Conservation (phyloP, 2,329 filamentous ascomycete species). For the Alternaria sp. region DNA sequence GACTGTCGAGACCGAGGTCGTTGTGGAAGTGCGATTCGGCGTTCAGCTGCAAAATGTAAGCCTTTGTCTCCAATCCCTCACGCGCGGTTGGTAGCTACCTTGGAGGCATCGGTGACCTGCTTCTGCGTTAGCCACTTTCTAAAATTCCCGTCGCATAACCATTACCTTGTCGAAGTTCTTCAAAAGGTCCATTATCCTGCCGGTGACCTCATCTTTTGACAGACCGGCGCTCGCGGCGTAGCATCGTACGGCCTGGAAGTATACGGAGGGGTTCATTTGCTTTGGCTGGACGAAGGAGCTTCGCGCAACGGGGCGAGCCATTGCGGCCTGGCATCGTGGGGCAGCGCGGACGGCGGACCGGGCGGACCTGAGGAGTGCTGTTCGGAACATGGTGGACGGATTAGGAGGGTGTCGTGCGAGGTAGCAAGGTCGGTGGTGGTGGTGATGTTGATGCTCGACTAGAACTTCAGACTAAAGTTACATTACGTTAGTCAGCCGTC, state of each 20-base stretch:
- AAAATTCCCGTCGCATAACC: conserved; percentile 24
- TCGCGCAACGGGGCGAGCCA: conserved; percentile 67
- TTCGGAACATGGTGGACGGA: conserved; percentile 79
- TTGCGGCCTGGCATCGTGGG: conserved; percentile 53
- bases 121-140: conserved; percentile 34
- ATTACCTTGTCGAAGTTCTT: conserved; percentile 96
- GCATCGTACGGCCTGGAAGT: conserved; percentile 75
- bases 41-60: conserved; percentile 70
- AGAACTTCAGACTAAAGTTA: conserved; percentile 27
- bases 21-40: conserved; percentile 89
- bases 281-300: conserved; percentile 67
- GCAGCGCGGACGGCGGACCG: conserved; percentile 56
- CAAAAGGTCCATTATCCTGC: conserved; percentile 88
- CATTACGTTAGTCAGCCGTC: conserved; percentile 23
- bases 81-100: conserved; percentile 52
- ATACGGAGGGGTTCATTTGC: conserved; percentile 66
- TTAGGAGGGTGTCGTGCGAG: conserved; percentile 26
- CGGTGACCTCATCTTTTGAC: conserved; percentile 83
- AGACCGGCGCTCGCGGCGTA: conserved; percentile 86
- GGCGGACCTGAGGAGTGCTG: conserved; percentile 80
- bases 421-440: conserved; percentile 34
- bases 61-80: background rate
- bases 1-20: conserved; percentile 93
- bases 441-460: conserved; percentile 33
- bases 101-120: conserved; percentile 68